Percentiles rank a stretch among this genome's conserved stretches.
phyloP scores from a whole-genome alignment of 2,329 filamentous ascomycete genomes.

The Magnaporthales sp. region DNA sequence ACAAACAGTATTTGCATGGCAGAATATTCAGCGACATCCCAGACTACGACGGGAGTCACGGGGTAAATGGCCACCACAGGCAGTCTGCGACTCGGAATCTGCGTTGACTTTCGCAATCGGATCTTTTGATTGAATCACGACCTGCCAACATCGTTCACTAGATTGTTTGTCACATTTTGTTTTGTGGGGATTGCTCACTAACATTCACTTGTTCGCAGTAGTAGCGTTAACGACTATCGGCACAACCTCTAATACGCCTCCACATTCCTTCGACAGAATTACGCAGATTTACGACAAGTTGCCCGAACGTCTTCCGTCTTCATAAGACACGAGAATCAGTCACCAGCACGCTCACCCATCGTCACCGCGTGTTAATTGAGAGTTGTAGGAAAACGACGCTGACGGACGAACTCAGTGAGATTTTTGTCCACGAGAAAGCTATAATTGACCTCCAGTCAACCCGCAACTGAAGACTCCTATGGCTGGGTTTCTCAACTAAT shows the following conservation, averaged over 20 bases:
- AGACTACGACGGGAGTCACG: no score
- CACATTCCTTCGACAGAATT: neutral
- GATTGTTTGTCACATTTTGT: neutral
- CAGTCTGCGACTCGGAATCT: neutral
- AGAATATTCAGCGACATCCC: no score
- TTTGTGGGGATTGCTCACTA: neutral
- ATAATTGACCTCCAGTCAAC: neutral
- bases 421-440: neutral
- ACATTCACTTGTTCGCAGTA: neutral
- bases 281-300: neutral
- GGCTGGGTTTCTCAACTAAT: conserved; percentile 28
- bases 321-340: neutral
- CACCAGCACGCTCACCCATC: neutral
- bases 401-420: neutral
- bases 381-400: neutral
- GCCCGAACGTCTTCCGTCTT: neutral
- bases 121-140: neutral
- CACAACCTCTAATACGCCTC: neutral
- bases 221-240: neutral
- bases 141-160: neutral
- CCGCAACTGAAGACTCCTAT: conserved; percentile 16
- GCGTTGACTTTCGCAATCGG: neutral
- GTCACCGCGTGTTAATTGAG: neutral
- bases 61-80: no score
- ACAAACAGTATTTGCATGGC: neutral